Base-by-base conservation (phyloP, 179 eudicot genomes). In the Vitellaria paradoxa region DNA sequence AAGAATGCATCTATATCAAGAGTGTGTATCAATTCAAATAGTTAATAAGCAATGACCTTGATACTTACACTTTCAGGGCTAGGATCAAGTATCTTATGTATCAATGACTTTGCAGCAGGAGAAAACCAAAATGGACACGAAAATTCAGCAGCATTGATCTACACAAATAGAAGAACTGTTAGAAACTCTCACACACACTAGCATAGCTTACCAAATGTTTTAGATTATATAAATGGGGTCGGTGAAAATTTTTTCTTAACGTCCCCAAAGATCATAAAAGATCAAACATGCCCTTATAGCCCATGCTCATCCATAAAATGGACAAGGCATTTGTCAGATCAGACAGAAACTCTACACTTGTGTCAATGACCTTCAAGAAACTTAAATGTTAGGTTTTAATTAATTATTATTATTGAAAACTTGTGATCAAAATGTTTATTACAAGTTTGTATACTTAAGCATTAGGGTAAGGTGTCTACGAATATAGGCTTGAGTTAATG, bases 41-140 rank as follows among this genome's bases (percentile, higher is more conserved):
- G 37, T 18, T 2, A 75, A 77, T 71, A 62, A 21, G 65, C 45
- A 75, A 76, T 63, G 76, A 68, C 65, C 13, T 13, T 46, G 55
- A 37, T 40, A 82, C 94, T 90, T 79, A 92, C 97, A 62, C 89
- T 85, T 77, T 83, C 86, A 67, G 97, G 97, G 80, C 89, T 92
- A 42, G 94, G 94, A 82, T 92, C 93, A 49, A 92, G 94, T 86
- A 90, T 85, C 81, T 77, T 90, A 56, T 85, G 90, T 76, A 92
- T 83, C 87, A 92, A 79, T 24, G 90, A 84, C 74, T 82, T 89
- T 64, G 85, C 91, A 79, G 78, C 89, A 63, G 88, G 79, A 59
- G 97, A 91, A 78, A 92, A 89, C 92, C 94, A 90, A 71, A 68
- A 83, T 47, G 97, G 94, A 79, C 90, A 90, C 20, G 89, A 77